Evolutionary conservation across 176 grass and related monocot genomes (phyloP), one percentile per base, ranked within the genome.

Genomic region (Bromus sterilis): DNA sequence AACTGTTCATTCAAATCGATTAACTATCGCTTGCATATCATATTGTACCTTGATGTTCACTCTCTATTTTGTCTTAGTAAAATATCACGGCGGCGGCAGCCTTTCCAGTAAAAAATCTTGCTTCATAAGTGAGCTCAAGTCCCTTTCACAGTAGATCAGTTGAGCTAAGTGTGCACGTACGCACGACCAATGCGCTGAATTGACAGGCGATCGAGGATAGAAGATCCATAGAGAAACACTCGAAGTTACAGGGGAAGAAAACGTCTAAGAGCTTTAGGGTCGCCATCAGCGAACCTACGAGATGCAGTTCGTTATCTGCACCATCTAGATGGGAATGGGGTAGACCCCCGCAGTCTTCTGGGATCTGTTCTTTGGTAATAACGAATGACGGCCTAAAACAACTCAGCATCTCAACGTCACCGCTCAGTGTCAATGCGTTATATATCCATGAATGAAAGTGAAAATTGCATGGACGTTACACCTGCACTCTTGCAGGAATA

Each of bases 81-180:
- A 83, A 39, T 31, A 76, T 67, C 20, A 56, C 60, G 31, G 81
- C 32, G 31, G 81, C 32, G 16, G 31, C 59, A 76, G 81, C 24
- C 59, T 4, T 76, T 76, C 32, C 64, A 9, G 58, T 44, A 33
- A 20, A 46, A 21, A 67, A n/a, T 4, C 4, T 36, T 66, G 20
- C 9, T 34, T 20, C 15, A 16, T 13, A 40, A 34, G 18, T 16
- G 18, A 51, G 21, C 20, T 25, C 29, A 11, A 18, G 30, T 75
- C 56, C 26, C 7, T 36, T 73, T 14, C 68, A 0, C 2, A 12
- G 12, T 35, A 11, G 25, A 33, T 1, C 40, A 46, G 15, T 36
- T 74, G 29, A 75, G 58, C 29, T 49, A 83, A 31, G 16, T 62
- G 80, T 40, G 31, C 8, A 11, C 18, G 16, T n/a, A 66, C 20